Evolutionary conservation across 176 grass and related monocot genomes (phyloP).

Genomic region (Lolium rigidum): DNA sequence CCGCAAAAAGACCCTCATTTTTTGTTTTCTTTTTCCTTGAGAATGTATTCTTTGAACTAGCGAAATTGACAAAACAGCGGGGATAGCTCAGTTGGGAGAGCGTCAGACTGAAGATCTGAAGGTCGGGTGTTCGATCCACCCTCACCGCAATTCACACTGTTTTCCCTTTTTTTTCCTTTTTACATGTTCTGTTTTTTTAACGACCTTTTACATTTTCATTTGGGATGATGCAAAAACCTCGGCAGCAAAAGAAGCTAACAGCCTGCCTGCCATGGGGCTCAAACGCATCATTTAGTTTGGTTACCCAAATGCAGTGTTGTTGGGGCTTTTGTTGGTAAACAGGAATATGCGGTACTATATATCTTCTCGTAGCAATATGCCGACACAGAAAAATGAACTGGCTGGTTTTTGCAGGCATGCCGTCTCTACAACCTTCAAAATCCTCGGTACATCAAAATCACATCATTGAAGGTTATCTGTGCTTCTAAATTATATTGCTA

Average conservation of each 20-base stretch:
- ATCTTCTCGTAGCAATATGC: neutral
- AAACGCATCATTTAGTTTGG: too few relatives aligned
- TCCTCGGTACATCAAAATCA: neutral
- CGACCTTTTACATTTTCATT: neutral
- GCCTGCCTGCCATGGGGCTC: too few relatives aligned
- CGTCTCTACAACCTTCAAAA: neutral
- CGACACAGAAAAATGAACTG: neutral
- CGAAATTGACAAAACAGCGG: conserved; percentile 5
- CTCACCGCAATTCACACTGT: conserved; percentile 3
- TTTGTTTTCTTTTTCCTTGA: too few relatives aligned
- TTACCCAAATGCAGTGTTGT: too few relatives aligned
- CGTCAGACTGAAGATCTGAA: conserved; percentile 99
- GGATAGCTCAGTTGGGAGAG: conserved; percentile 97
- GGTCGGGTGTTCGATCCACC: conserved; percentile 93
- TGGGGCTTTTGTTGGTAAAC: too few relatives aligned
- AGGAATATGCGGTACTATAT: too few relatives aligned
- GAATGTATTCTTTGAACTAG: neutral
- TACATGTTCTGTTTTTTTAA: neutral
- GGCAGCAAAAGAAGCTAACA: neutral
- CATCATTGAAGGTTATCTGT: neutral
- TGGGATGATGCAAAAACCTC: neutral
- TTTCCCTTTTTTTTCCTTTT: too few relatives aligned
- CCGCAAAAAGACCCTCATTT: too few relatives aligned
- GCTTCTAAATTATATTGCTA: neutral
- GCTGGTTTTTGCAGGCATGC: neutral